Evolutionary conservation across 441 rosid species (phyloP), one percentile per base, ranked within the genome.

Genomic region (Euphorbia schlechtendalii): DNA sequence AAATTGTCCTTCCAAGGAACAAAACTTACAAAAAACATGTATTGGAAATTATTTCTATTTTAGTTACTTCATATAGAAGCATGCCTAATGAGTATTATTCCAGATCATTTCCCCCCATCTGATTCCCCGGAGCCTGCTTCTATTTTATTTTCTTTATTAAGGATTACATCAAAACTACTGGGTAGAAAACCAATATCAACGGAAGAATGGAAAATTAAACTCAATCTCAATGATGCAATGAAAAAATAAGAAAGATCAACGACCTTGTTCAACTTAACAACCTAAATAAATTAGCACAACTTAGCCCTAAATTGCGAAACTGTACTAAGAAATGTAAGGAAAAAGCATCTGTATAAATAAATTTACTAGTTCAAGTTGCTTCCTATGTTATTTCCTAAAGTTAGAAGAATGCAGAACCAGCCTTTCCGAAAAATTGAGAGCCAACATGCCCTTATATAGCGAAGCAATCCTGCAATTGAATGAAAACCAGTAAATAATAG

Each of bases 341-440:
- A 52, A 63, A 27, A 28, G 7, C 55, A 56, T 45, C 3, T 0
- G 20, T 20, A 66, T 20, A 49, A 51, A 56, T 38, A 43, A 56
- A 61, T 27, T 76, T 48, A 69, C 80, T 76, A 20, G 48, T 27
- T 20, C 71, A 38, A 40, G 6, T 59, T 38, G 18, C 56, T 17
- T 41, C 40, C 62, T n/a, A 52, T 65, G 66, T 61, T 68, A 70
- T 55, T 22, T 56, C 41, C 41, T 64, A 15, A 51, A 53, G 22
- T 36, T 43, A 41, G 36, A 66, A 53, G 38, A 59, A 9, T 14
- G 61, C 21, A 65, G 52, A 62, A 46, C 46, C 40, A 60, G 27
- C 41, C 68, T 18, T 30, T 56, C 40, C 41, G 15, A 17, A 25
- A 5, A 56, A 48, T 28, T 36, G 57, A 55, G 54, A 55, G 20